Evolutionary conservation across 257 asterid species (phyloP), one percentile per base, ranked within the genome.

Genomic region (Solanum dulcamara): DNA sequence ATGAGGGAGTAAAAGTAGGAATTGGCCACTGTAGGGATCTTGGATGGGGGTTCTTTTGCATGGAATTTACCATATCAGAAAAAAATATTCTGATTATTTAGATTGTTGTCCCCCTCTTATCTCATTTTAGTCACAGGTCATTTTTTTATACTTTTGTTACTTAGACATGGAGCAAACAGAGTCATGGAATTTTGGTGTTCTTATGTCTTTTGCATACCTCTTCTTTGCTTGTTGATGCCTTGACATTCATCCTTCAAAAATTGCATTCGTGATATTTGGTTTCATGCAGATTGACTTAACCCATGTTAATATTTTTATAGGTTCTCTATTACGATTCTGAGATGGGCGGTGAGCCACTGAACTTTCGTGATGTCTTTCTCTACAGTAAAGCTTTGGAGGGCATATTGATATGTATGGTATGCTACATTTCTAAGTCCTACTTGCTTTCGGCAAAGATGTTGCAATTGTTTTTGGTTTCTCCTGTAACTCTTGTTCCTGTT

Each of bases 311-410:
- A 28, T 26, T 77, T 88, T 86, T 84, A 84, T 93, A 96, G 99
- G 98, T 93, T 87, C 85, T 95, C 64, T 96, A 94, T 89, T 92
- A 89, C 85, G 99, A 96, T 85, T 46, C 97, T 55, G 98, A 95
- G 86, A 88, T 93, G 84, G 95, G 91, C 22, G 95, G 95, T 83
- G 97, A 93, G 86, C 98, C 98, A 12, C 90, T 91, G 98, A 93
- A 88, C 85, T 96, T 96, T 80, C 94, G 92, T 66, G 98, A 96
- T 83, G 97, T 93, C 85, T 96, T 94, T 91, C 98, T 96, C 82
- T 92, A 91, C 90, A 96, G 99, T 87, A 98, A 96, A 90, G 98
- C 98, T 80, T 91, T 96, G 96, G 99, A 96, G 90, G 99, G 99
- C 86, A 92, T 97, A 90, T 77, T 97, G 81, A 94, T 97, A 85